Percentiles rank a stretch among this genome's conserved stretches.
Conservation (phyloP, 371 early-diverging fungal species). For the Blakeslea trispora region DNA sequence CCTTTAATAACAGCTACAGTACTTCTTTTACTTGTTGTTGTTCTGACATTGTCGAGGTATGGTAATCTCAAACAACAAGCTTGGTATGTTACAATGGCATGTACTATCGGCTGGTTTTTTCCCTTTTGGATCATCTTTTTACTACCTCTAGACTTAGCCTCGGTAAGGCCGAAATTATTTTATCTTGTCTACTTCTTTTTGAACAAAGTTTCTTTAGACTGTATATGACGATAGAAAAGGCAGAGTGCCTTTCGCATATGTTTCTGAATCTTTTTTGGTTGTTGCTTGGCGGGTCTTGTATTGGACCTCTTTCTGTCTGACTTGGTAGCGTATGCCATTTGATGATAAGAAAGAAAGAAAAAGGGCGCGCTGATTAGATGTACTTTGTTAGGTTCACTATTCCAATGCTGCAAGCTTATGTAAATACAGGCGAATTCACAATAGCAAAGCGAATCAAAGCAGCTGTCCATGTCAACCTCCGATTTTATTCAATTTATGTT, state of each 20-base stretch:
- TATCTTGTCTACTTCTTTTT: neutral
- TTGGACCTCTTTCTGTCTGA: constrained; percentile 89
- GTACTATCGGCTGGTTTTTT: constrained; percentile 80
- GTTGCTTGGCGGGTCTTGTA: constrained; percentile 87
- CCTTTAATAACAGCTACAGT: constrained; percentile 55
- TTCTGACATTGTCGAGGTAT: constrained; percentile 69
- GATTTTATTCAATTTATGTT: constrained; percentile 66
- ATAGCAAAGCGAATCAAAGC: constrained; percentile 61
- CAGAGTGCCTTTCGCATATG: constrained; percentile 77
- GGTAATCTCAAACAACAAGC: constrained; percentile 67
- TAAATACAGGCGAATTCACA: constrained; percentile 84
- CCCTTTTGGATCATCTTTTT: constrained; percentile 89
- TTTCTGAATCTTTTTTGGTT: constrained; percentile 65
- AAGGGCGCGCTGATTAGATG: constrained; percentile 6
- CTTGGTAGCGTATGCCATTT: constrained; percentile 62
- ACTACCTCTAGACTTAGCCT: constrained; percentile 88
- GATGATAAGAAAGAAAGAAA: constrained; percentile 3
- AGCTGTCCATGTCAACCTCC: constrained; percentile 77
- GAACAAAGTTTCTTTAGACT: constrained; percentile 58
- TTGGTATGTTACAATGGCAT: constrained; percentile 70
- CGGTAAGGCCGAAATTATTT: constrained; percentile 57
- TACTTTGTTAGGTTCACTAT: constrained; percentile 68
- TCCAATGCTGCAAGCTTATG: constrained; percentile 84
- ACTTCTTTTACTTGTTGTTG: constrained; percentile 55
- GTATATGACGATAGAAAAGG: constrained; percentile 67